Evolutionary conservation across 257 asterid genomes (phyloP).

Genomic region (Scutellaria baicalensis): DNA sequence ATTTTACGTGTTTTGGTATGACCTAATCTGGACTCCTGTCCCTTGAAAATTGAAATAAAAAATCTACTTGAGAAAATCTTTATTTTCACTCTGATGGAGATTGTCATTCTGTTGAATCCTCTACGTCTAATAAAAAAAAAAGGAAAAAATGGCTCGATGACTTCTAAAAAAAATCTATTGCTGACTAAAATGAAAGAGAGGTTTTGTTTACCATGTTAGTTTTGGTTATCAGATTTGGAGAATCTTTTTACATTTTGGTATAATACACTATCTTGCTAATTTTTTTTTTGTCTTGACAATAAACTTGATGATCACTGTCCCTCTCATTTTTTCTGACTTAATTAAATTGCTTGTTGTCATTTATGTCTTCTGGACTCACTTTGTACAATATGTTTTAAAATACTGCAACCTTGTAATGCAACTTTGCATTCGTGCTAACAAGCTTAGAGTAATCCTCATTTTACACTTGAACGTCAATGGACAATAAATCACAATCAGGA

Average conservation of each 20-base stretch:
- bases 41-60: background rate
- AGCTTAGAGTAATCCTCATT: conserved; percentile 2
- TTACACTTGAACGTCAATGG: conserved; percentile 18
- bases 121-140: background rate
- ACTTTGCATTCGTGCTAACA: conserved; percentile 6
- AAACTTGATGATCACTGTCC: background rate
- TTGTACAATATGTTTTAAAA: background rate
- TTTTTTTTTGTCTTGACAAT: background rate
- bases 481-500: conserved; percentile 23
- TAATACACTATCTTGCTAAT: background rate
- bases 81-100: background rate
- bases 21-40: background rate
- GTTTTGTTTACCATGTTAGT: background rate
- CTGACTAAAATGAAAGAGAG: background rate
- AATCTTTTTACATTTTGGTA: background rate
- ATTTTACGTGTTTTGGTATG: conserved; percentile 28
- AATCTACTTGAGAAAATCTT: background rate
- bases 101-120: background rate
- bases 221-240: background rate
- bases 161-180: too few species aligned
- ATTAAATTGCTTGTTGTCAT: conserved; percentile 2
- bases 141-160: background rate
- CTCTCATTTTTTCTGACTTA: background rate
- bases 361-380: conserved; percentile 3
- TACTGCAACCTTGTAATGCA: background rate